A percentile compares a stretch with the other conserved stretches of the same genome.
These are phyloP conservation scores for Heliamphora pulchella DNA, from an alignment of 179 eudicot genomes.

Conservation along the genomic window DNA sequence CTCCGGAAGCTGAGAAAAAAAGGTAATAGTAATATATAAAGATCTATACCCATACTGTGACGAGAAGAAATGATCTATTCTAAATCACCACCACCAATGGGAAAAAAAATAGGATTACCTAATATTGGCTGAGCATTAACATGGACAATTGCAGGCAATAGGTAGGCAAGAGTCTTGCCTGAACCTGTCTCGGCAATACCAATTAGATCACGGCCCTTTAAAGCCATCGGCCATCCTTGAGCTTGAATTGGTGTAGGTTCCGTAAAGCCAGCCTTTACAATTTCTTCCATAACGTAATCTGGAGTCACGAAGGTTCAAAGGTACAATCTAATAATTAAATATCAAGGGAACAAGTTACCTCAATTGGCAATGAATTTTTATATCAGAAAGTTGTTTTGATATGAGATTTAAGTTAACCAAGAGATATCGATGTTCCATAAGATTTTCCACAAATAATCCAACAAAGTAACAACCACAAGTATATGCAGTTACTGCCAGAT, in stretches of 20 bases:
- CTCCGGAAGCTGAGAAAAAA: conserved; percentile 56
- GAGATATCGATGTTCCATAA: not conserved
- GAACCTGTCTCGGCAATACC: conserved; percentile 98
- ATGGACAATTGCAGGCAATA: conserved; percentile 82
- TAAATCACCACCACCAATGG: not conserved
- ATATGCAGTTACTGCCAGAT: not conserved
- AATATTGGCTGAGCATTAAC: conserved; percentile 84
- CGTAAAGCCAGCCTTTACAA: conserved; percentile 66
- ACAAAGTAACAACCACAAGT: not conserved
- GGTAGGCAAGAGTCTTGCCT: conserved; percentile 83
- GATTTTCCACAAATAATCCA: not conserved
- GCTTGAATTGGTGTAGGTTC: conserved; percentile 96
- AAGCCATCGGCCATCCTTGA: conserved; percentile 98
- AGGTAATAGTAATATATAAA: not conserved
- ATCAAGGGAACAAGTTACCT: not conserved
- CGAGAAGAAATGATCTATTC: not conserved
- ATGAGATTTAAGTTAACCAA: not conserved
- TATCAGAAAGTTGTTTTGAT: not conserved
- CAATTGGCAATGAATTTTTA: not conserved
- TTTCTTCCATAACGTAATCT: conserved; percentile 72
- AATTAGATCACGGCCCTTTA: conserved; percentile 85
- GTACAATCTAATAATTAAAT: not conserved
- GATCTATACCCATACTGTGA: not conserved
- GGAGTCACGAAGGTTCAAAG: conserved; percentile 18
- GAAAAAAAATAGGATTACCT: conserved; percentile 31